Conservation (phyloP, 805 yeast species). For the Ogataea nakhonphanomensis region DNA sequence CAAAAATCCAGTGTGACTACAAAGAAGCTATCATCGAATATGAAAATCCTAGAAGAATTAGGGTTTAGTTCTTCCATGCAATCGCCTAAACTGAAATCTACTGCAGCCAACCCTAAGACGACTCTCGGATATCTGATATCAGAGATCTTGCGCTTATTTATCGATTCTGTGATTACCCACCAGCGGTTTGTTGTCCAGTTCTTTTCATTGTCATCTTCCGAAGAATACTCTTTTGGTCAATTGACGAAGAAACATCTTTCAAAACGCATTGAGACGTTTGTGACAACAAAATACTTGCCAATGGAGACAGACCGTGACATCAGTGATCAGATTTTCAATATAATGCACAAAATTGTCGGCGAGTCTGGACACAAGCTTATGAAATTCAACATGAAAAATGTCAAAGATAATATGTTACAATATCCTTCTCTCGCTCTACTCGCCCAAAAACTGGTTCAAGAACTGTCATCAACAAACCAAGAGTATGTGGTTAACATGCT, state of each 20-base stretch:
- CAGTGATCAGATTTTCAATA: slow-evolving; percentile 26
- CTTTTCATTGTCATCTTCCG: slow-evolving; percentile 42
- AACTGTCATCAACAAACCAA: slow-evolving; percentile 50
- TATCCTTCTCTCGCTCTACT: slow-evolving; percentile 41
- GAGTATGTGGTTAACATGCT: slow-evolving; percentile 57
- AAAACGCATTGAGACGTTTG: slow-evolving; percentile 22
- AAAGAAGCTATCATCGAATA: slow-evolving; percentile 16
- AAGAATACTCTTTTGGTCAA: slow-evolving; percentile 36
- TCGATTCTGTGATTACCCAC: slow-evolving; percentile 31
- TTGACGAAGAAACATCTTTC: slow-evolving; percentile 35
- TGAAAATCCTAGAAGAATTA: slow-evolving; percentile 25
- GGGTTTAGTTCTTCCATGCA: slow-evolving; percentile 18
- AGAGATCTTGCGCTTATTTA: slow-evolving; percentile 12
- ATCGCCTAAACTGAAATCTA: neutral
- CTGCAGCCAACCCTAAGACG: neutral
- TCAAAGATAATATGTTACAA: slow-evolving; percentile 39
- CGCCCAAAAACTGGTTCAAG: slow-evolving; percentile 38
- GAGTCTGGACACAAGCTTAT: slow-evolving; percentile 28
- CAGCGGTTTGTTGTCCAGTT: slow-evolving; percentile 47
- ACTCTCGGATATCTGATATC: slow-evolving; percentile 1
- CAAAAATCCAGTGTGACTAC: slow-evolving; percentile 9
- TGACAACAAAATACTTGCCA: neutral
- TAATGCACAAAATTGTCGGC: slow-evolving; percentile 32
- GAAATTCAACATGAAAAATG: slow-evolving; percentile 32
- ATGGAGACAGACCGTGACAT: slow-evolving; percentile 32